phyloP scores from a whole-genome alignment of 305 asterid genomes.

The Rubia peregrina region DNA sequence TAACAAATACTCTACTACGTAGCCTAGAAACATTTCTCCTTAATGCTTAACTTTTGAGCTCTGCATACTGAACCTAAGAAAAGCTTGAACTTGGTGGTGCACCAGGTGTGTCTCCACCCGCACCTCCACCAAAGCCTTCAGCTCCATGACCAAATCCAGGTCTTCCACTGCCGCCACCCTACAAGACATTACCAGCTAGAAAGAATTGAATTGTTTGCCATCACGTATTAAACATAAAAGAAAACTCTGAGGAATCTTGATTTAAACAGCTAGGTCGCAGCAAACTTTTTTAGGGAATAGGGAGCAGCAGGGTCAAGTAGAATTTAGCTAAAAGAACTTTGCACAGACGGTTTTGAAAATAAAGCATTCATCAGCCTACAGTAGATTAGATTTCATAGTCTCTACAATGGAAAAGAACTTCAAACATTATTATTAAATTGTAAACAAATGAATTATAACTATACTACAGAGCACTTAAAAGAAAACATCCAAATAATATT shows the following conservation, averaged over 20 bases:
- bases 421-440: no score
- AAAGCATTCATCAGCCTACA: neutral
- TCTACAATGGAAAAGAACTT: no score
- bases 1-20: constrained; percentile 15
- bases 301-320: no score
- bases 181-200: constrained; percentile 3
- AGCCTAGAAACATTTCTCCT: constrained; percentile 4
- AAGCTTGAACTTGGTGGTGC: constrained; percentile 71
- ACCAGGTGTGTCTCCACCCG: neutral
- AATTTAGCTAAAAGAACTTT: no score
- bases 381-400: neutral
- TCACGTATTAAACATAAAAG: neutral
- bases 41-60: neutral
- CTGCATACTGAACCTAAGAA: constrained; percentile 14
- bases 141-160: constrained; percentile 86
- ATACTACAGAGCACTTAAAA: neutral
- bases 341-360: neutral
- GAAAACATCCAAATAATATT: neutral
- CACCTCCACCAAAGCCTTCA: constrained; percentile 58
- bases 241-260: neutral
- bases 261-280: neutral
- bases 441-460: no score
- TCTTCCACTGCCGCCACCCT: constrained; percentile 72
- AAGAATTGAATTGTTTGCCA: neutral
- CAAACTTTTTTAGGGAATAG: no score